phyloP scores from a whole-genome alignment of 2,329 filamentous ascomycete genomes.

The Rosellinia necatrix region DNA sequence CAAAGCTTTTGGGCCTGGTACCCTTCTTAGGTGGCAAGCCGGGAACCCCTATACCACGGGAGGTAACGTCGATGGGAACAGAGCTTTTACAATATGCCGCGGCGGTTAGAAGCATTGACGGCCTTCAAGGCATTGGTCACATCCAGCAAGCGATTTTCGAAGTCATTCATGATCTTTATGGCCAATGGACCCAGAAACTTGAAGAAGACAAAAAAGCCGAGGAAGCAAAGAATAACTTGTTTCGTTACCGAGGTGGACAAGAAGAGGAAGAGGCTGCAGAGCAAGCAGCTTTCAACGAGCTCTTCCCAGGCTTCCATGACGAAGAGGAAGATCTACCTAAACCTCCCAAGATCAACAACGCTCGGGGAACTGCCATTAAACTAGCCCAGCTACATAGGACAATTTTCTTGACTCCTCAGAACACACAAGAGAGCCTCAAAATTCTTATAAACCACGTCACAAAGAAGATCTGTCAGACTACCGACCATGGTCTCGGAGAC shows the following conservation, averaged over 20 bases:
- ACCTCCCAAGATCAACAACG: slow-evolving; percentile 45
- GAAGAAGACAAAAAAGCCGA: slow-evolving; percentile 76
- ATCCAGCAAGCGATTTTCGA: slow-evolving; percentile 63
- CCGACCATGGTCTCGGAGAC: slow-evolving; percentile 47
- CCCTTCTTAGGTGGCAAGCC: slow-evolving; percentile 61
- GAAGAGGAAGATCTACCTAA: slow-evolving; percentile 44
- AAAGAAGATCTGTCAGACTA: slow-evolving; percentile 42
- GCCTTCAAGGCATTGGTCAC: slow-evolving; percentile 46
- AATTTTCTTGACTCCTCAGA: slow-evolving; percentile 53
- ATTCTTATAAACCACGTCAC: slow-evolving; percentile 51
- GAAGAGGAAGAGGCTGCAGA: slow-evolving; percentile 78
- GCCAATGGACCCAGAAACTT: slow-evolving; percentile 79
- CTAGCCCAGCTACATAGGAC: slow-evolving; percentile 64
- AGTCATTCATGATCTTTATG: slow-evolving; percentile 74
- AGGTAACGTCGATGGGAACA: slow-evolving; percentile 43
- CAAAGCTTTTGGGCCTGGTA: slow-evolving; percentile 50
- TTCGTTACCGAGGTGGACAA: slow-evolving; percentile 78
- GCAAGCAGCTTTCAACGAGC: slow-evolving; percentile 73
- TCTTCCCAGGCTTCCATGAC: slow-evolving; percentile 80
- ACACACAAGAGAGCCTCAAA: slow-evolving; percentile 49
- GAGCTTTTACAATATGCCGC: slow-evolving; percentile 58
- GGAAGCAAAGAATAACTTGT: slow-evolving; percentile 75
- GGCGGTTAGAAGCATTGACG: slow-evolving; percentile 53
- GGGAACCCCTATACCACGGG: slow-evolving; percentile 32
- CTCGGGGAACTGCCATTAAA: slow-evolving; percentile 60